Conservation (phyloP, 106 monocot genomes). For the Dactylorhiza incarnata region DNA sequence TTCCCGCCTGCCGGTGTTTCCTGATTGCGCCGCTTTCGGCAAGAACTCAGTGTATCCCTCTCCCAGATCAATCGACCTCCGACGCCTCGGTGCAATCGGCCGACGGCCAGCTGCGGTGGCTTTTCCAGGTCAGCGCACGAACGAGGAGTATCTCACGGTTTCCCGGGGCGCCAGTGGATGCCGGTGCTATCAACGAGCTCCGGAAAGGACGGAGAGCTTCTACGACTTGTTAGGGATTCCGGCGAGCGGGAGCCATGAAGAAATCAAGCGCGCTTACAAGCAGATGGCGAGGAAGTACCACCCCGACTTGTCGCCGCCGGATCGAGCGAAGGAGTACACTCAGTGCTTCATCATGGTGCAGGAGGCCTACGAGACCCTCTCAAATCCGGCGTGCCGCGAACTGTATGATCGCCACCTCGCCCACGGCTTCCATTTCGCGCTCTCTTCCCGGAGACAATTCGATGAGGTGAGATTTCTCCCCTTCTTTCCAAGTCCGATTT, state of each 20-base stretch:
- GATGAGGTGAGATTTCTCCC: constrained; percentile 31
- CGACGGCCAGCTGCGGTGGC: neutral
- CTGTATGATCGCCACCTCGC: constrained; percentile 61
- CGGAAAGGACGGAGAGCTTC: constrained; percentile 21
- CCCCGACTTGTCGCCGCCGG: constrained; percentile 41
- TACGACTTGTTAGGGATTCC: constrained; percentile 56
- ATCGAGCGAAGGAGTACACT: constrained; percentile 42
- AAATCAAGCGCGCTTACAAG: constrained; percentile 36
- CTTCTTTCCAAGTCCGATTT: neutral
- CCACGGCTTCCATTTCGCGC: constrained; percentile 43
- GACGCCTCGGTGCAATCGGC: neutral
- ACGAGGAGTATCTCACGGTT: neutral
- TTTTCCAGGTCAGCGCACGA: neutral
- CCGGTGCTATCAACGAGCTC: neutral
- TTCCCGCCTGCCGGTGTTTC: neutral
- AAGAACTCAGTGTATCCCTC: neutral
- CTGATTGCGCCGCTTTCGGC: neutral
- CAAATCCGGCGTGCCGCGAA: constrained; percentile 65
- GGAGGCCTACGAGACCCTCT: constrained; percentile 80
- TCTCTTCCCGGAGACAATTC: constrained; percentile 36
- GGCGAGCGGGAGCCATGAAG: constrained; percentile 20
- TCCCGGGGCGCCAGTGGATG: constrained; percentile 7
- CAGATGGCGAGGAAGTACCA: constrained; percentile 34
- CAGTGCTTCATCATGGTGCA: constrained; percentile 59
- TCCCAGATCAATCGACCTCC: neutral